Conservation (phyloP, 108 stramenopile genomes). For the Skeletonema costatum region DNA sequence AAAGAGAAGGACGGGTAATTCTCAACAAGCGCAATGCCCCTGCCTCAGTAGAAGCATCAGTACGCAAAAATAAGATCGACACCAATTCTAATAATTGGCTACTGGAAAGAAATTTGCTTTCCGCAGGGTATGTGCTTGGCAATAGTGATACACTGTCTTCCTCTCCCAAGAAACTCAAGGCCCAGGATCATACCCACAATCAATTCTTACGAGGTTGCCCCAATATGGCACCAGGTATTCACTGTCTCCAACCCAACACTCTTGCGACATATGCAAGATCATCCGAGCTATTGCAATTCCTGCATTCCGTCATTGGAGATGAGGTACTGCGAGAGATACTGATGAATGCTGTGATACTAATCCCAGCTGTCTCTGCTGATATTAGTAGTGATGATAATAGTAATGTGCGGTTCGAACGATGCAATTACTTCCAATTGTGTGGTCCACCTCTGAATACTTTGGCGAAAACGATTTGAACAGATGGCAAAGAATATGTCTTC, state of each 20-base stretch:
- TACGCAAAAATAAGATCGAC: neutral
- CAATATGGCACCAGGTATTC: slow-evolving; percentile 46
- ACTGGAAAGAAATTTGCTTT: slow-evolving; percentile 35
- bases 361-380: slow-evolving; percentile 25
- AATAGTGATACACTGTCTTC: slow-evolving; percentile 17
- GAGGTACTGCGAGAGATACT: slow-evolving; percentile 47
- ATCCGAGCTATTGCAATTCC: slow-evolving; percentile 37
- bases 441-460: slow-evolving; percentile 62
- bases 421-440: slow-evolving; percentile 70
- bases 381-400: neutral
- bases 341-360: slow-evolving; percentile 41
- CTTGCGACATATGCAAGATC: slow-evolving; percentile 40
- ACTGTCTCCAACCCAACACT: slow-evolving; percentile 49
- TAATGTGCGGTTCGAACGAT: slow-evolving; percentile 6
- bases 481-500: neutral
- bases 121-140: slow-evolving; percentile 34
- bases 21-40: neutral
- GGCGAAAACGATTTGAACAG: slow-evolving; percentile 19
- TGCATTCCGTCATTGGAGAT: slow-evolving; percentile 46
- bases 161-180: neutral
- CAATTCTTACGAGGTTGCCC: slow-evolving; percentile 30
- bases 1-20: neutral
- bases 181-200: neutral
- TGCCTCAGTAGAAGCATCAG: neutral
- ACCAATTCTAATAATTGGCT: slow-evolving; percentile 32